Base-by-base conservation (phyloP, 306 rosid genomes). In the Nissolia schottii region DNA sequence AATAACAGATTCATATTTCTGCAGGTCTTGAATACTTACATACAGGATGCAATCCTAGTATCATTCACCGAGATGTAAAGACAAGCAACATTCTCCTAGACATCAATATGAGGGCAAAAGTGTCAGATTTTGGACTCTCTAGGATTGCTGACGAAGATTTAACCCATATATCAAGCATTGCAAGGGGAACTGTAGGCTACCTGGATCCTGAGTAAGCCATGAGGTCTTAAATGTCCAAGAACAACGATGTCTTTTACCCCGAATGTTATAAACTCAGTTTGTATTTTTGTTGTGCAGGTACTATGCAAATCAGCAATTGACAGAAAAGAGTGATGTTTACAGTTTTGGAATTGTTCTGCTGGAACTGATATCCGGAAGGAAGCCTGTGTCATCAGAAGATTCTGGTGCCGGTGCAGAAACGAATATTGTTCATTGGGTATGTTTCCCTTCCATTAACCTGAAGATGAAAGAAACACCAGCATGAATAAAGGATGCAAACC, bases 1-100 rank as follows among this genome's bases (percentile, higher is more conserved):
- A 41, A 53, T 31, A 59, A 28, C 46, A 46, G 56, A 67, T 56
- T 73, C 64, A 29, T 15, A 12, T 67, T 20, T 71, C 58, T 82
- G 46, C 73, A 89, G 97, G 97, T 59, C 87, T 92, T 12, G 97
- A 89, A 71, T 92, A 92, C 71, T 89, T 92, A 22, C 97, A 92
- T 80, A 89, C 94, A 15, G 92, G 97, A 76, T 92, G 97, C 86
- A 92, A 79, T 77, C 97, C 97, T 2, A 89, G 96, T 23, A 92
- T 92, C 83, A 92, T 92, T 75, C 96, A 92, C 81, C 90, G 90
- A n/a, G 96, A 92, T 13, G 93, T 92, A 29, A 89, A 92, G 79
- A 87, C 96, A 23, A 90, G 92, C 84, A 92, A 92, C 59, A 92
- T 89, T 75, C 90, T 92, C 45, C 67, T 92, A 22, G 92, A 92